Percentiles rank a stretch among this genome's conserved stretches.
These are phyloP conservation scores for Russula brevipes DNA, from an alignment of 768 basidiomycete genomes.

Conservation along the genomic window DNA sequence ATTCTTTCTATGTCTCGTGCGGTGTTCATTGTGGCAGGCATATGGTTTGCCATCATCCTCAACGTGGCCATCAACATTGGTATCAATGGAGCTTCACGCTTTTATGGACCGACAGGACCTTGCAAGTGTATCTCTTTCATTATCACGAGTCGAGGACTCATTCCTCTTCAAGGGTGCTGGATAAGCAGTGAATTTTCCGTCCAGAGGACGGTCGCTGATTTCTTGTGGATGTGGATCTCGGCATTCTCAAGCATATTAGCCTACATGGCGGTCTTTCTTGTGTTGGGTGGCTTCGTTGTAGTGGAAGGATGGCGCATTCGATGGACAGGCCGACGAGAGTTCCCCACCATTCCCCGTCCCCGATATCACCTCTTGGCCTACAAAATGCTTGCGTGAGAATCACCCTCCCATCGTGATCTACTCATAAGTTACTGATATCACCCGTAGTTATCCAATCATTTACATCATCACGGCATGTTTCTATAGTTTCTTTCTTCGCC, in stretches of 20 bases:
- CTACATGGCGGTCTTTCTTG: slow-evolving; percentile 43
- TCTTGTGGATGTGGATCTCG: slow-evolving; percentile 50
- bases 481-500: neutral
- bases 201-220: slow-evolving; percentile 45
- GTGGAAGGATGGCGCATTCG: slow-evolving; percentile 33
- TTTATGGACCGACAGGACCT: slow-evolving; percentile 42
- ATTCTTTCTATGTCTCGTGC: slow-evolving; percentile 31
- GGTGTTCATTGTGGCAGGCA: slow-evolving; percentile 31
- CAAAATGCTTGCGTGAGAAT: slow-evolving; percentile 45
- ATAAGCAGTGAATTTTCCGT: slow-evolving; percentile 34
- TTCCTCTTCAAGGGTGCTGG: slow-evolving; percentile 46
- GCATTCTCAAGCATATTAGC: slow-evolving; percentile 40
- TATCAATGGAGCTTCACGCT: slow-evolving; percentile 31
- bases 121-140: slow-evolving; percentile 31
- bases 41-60: slow-evolving; percentile 41
- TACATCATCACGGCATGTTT: slow-evolving; percentile 36
- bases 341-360: neutral
- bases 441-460: slow-evolving; percentile 42
- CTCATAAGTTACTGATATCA: slow-evolving; percentile 1
- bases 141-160: neutral
- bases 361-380: slow-evolving; percentile 34
- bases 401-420: neutral
- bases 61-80: slow-evolving; percentile 38
- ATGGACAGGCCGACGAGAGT: slow-evolving; percentile 20
- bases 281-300: slow-evolving; percentile 37